These are phyloP conservation scores for Talaromyces sp. DNA, from an alignment of 2,329 filamentous ascomycete species.

Conservation along the genomic window DNA sequence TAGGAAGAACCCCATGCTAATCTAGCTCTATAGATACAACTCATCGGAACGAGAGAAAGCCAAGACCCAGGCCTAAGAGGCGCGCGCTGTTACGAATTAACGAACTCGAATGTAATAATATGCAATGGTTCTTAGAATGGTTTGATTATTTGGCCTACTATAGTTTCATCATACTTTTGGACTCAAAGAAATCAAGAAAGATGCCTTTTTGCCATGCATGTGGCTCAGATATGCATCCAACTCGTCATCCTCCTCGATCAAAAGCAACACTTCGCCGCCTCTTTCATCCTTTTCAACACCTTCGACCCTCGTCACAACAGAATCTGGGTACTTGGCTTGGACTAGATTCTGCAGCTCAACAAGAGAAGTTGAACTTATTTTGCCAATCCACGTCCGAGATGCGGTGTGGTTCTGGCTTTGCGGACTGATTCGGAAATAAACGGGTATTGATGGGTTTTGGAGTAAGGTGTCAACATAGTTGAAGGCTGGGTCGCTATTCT, in stretches of 20 bases:
- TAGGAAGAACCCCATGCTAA: background rate
- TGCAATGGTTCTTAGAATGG: slow-evolving; percentile 7
- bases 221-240: slow-evolving; percentile 69
- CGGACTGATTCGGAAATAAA: slow-evolving; percentile 69
- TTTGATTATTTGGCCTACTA: slow-evolving; percentile 10
- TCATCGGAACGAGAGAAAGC: slow-evolving; percentile 49
- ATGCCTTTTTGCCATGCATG: slow-evolving; percentile 56
- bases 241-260: slow-evolving; percentile 70
- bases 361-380: slow-evolving; percentile 58
- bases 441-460: slow-evolving; percentile 49
- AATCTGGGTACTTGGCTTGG: slow-evolving; percentile 60
- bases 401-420: slow-evolving; percentile 56
- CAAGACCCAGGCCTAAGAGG: slow-evolving; percentile 34
- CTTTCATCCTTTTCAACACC: slow-evolving; percentile 62
- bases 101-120: slow-evolving; percentile 14
- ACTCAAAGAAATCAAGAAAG: slow-evolving; percentile 49
- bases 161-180: slow-evolving; percentile 19
- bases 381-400: slow-evolving; percentile 62
- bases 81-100: slow-evolving; percentile 15
- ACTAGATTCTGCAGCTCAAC: slow-evolving; percentile 64
- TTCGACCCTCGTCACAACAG: slow-evolving; percentile 61
- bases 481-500: slow-evolving; percentile 33
- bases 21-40: slow-evolving; percentile 44
- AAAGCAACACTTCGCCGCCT: slow-evolving; percentile 61
- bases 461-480: slow-evolving; percentile 41